Conservation (phyloP, 139 green algal species). For the Diplosphaera chodatii region DNA sequence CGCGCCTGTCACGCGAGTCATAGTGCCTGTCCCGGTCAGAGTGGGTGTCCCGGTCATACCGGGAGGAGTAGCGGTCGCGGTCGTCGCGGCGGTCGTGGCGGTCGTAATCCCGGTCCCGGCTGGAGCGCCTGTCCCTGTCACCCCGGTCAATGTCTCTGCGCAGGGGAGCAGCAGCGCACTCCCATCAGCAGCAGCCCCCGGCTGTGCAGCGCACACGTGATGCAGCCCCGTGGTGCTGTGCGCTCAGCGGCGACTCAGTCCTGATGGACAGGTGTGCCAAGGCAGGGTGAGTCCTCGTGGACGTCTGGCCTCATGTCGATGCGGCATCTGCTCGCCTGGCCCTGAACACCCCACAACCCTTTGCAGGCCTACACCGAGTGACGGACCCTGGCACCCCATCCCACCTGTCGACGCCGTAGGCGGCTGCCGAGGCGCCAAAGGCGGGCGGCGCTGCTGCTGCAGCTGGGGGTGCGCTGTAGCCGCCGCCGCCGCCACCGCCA, state of each 20-base stretch:
- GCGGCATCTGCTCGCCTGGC: too few species aligned
- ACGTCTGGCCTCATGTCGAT: too few species aligned
- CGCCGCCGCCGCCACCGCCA: constrained; percentile 19
- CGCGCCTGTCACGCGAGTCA: not conserved
- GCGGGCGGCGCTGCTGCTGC: constrained; percentile 1
- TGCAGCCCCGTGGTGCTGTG: too few species aligned
- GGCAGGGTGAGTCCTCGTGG: too few species aligned
- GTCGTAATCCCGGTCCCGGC: too few species aligned
- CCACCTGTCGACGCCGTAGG: constrained; percentile 19
- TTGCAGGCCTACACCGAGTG: not conserved
- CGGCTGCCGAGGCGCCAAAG: constrained; percentile 18
- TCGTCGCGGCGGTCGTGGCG: not conserved
- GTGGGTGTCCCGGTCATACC: not conserved
- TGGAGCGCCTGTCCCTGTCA: not conserved
- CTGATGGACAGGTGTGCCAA: not conserved
- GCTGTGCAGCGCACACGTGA: not conserved
- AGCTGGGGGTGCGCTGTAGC: constrained; percentile 6
- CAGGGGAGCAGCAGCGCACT: not conserved
- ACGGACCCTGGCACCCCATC: too few species aligned
- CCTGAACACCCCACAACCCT: not conserved
- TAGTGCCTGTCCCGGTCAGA: not conserved
- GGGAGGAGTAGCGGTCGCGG: not conserved
- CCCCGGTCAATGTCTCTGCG: not conserved
- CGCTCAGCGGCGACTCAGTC: not conserved
- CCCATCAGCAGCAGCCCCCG: not conserved